Evolutionary conservation across 1,284 basidiomycete species (phyloP).

Genomic region (Pseudozyma tsukubaensis): DNA sequence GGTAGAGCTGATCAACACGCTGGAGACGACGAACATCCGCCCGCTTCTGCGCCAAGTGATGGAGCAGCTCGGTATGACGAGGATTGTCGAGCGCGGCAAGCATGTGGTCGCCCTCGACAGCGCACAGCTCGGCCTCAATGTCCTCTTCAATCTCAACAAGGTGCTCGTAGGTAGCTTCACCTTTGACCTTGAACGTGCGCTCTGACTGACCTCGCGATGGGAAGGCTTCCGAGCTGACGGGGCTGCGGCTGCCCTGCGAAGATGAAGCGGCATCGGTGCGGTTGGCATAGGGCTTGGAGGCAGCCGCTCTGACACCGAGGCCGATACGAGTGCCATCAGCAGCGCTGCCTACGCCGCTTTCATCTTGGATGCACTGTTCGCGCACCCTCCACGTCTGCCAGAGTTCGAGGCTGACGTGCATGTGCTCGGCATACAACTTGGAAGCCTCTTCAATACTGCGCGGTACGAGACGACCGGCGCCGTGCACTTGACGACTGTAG

Average conservation of each 20-base stretch:
- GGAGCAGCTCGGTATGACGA: conserved; percentile 42
- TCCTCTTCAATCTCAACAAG: conserved; percentile 59
- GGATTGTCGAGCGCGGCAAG: conserved; percentile 62
- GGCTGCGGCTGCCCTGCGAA: conserved; percentile 57
- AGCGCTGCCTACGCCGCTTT: conserved; percentile 87
- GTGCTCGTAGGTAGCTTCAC: conserved; percentile 60
- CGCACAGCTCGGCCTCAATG: conserved; percentile 50
- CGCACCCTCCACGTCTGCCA: conserved; percentile 95
- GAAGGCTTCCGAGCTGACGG: conserved; percentile 51
- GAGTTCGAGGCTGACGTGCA: conserved; percentile 87
- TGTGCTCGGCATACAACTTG: conserved; percentile 86
- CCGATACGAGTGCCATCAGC: conserved; percentile 55
- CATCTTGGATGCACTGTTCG: conserved; percentile 92
- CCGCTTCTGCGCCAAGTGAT: conserved; percentile 53
- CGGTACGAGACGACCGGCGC: conserved; percentile 76
- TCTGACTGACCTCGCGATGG: conserved; percentile 26
- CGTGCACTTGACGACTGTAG: conserved; percentile 74
- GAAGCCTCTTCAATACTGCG: conserved; percentile 96
- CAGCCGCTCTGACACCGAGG: conserved; percentile 37
- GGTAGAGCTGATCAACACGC: conserved; percentile 63
- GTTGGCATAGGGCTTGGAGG: conserved; percentile 26
- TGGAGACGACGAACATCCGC: conserved; percentile 61
- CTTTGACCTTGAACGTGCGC: conserved; percentile 51
- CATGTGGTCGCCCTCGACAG: conserved; percentile 57
- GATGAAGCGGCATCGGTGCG: conserved; percentile 48